Percentiles rank a stretch among this genome's conserved stretches.
These are phyloP conservation scores for Aspergillus piperis DNA, from an alignment of 2,329 filamentous ascomycete genomes.

Conservation along the genomic window DNA sequence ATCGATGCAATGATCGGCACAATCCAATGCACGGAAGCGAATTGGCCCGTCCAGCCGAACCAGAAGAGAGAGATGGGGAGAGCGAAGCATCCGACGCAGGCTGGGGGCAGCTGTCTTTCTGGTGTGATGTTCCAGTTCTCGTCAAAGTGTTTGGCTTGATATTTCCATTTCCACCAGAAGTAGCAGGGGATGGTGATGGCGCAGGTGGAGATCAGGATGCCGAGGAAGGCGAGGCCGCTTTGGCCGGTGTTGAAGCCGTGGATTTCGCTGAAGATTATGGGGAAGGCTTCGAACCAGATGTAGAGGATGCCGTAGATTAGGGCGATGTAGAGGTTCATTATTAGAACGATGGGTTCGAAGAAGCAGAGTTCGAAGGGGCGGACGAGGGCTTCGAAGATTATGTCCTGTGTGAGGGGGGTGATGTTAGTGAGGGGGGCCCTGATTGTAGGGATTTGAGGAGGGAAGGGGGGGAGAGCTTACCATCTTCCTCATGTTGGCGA, in stretches of 20 bases:
- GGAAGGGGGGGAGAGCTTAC: slow-evolving; percentile 1
- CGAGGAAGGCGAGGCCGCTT: slow-evolving; percentile 25
- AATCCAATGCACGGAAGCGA: slow-evolving; percentile 62
- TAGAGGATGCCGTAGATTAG: slow-evolving; percentile 31
- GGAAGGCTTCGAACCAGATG: slow-evolving; percentile 52
- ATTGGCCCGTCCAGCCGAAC: slow-evolving; percentile 67
- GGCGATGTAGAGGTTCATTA: slow-evolving; percentile 27
- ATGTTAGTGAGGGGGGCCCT: neutral
- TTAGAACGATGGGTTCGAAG: slow-evolving; percentile 24
- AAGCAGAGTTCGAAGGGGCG: slow-evolving; percentile 40
- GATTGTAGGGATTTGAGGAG: too few relatives aligned
- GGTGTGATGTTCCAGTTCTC: slow-evolving; percentile 24
- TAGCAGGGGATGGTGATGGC: slow-evolving; percentile 41
- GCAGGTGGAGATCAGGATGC: slow-evolving; percentile 32
- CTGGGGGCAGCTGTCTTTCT: slow-evolving; percentile 59
- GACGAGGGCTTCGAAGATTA: slow-evolving; percentile 45
- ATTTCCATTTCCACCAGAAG: slow-evolving; percentile 34
- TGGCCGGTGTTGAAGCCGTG: slow-evolving; percentile 39
- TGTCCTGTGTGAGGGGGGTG: slow-evolving; percentile 26
- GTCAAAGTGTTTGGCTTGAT: slow-evolving; percentile 18
- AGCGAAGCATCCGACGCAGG: slow-evolving; percentile 60
- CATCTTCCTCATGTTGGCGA: slow-evolving; percentile 33
- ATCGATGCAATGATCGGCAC: slow-evolving; percentile 64
- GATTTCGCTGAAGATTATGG: slow-evolving; percentile 26
- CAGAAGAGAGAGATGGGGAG: slow-evolving; percentile 68